These are phyloP conservation scores for Alternaria metachromatica DNA, from an alignment of 2,329 filamentous ascomycete species.

Conservation along the genomic window DNA sequence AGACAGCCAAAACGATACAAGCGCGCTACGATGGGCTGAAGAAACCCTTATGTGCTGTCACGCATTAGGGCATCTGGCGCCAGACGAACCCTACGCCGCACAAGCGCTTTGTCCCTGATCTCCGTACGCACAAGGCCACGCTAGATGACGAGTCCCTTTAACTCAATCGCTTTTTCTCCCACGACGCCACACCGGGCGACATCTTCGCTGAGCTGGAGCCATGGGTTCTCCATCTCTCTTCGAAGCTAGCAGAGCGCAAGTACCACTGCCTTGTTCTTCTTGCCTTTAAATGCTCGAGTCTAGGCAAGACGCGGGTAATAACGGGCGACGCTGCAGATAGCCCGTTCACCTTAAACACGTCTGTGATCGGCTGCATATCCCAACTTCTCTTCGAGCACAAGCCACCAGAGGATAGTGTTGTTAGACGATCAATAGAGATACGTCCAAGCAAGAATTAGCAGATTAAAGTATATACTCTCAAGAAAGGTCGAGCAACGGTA, in stretches of 20 bases:
- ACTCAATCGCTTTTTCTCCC: too few relatives aligned
- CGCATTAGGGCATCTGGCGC: background rate
- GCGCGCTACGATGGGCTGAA: background rate
- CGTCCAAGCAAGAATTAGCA: accelerated
- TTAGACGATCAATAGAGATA: background rate
- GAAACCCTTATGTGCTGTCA: background rate
- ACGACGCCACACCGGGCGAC: too few relatives aligned
- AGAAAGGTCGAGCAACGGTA: background rate
- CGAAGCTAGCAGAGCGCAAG: background rate
- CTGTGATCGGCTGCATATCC: background rate
- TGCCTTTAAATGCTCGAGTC: background rate
- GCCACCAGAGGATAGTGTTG: background rate
- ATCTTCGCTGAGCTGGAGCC: background rate
- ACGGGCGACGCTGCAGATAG: background rate
- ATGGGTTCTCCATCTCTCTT: background rate
- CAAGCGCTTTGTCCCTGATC: background rate
- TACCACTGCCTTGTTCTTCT: background rate
- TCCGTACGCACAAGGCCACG: background rate
- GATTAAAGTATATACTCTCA: background rate
- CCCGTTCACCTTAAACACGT: background rate
- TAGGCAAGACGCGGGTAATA: background rate
- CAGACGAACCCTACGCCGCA: background rate
- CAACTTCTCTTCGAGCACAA: background rate
- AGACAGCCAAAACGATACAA: background rate
- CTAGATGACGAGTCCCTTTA: background rate